phyloP scores from a whole-genome alignment of 139 green algal species.

The Marvania coccoides region DNA sequence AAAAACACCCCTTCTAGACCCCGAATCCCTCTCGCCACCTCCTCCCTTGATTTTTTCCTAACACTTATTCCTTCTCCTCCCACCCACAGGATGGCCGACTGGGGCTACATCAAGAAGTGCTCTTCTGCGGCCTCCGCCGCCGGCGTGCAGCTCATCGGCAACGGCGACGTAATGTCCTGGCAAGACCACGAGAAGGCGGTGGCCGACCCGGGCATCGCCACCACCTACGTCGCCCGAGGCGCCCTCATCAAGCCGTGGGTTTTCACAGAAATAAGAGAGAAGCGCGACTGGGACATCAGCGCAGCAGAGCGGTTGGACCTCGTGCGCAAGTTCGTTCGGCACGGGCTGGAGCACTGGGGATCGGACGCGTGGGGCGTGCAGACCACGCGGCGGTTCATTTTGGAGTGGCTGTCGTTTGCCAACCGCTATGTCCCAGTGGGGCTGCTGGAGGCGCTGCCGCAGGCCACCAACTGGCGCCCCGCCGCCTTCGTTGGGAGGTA shows the following conservation, averaged over 20 bases:
- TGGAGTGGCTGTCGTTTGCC: slow-evolving; percentile 93
- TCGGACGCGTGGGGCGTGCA: slow-evolving; percentile 84
- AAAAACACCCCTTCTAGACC: too few relatives aligned
- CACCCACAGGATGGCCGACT: slow-evolving; percentile 54
- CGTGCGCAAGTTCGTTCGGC: slow-evolving; percentile 57
- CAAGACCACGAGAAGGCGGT: slow-evolving; percentile 60
- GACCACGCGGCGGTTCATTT: slow-evolving; percentile 85
- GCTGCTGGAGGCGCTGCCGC: slow-evolving; percentile 78
- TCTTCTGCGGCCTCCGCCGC: background rate
- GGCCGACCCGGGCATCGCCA: slow-evolving; percentile 33
- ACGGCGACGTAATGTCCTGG: slow-evolving; percentile 85
- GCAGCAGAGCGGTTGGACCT: slow-evolving; percentile 85
- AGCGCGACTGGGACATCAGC: slow-evolving; percentile 92
- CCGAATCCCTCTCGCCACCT: too few relatives aligned
- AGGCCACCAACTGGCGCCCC: slow-evolving; percentile 66
- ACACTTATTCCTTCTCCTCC: too few relatives aligned
- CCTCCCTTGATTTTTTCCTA: too few relatives aligned
- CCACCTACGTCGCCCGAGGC: slow-evolving; percentile 83
- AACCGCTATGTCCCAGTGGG: slow-evolving; percentile 94
- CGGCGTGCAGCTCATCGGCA: slow-evolving; percentile 76
- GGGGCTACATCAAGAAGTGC: slow-evolving; percentile 60
- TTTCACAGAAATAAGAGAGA: slow-evolving; percentile 94
- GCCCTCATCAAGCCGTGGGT: slow-evolving; percentile 99
- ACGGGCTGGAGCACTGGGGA: slow-evolving; percentile 93
- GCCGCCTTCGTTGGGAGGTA: slow-evolving; percentile 42